phyloP scores from a whole-genome alignment of 768 basidiomycete species.

The Naematelia aurantialba region DNA sequence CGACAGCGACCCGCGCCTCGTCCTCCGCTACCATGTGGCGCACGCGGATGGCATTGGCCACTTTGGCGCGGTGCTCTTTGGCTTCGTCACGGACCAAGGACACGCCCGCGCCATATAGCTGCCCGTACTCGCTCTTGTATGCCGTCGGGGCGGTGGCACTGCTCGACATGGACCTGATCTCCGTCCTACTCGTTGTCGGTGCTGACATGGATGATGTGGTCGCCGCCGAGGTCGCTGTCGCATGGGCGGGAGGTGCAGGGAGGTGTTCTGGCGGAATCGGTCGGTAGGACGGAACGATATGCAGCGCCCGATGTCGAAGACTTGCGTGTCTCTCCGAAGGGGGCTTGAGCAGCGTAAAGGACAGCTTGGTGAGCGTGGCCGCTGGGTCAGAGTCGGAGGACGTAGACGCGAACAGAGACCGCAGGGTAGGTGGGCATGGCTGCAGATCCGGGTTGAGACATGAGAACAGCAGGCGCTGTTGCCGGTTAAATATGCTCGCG shows the following conservation, averaged over 20 bases:
- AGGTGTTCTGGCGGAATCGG: conserved; percentile 6
- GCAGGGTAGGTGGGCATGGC: conserved; percentile 30
- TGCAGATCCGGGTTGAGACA: conserved; percentile 28
- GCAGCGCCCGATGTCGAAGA: conserved; percentile 2
- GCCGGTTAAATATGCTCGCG: conserved; percentile 34
- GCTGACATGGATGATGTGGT: neutral
- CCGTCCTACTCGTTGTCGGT: neutral
- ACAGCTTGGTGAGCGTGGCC: conserved; percentile 12
- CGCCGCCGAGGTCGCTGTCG: neutral
- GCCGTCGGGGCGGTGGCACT: neutral
- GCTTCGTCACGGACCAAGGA: neutral
- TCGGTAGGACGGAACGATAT: neutral
- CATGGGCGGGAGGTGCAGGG: conserved; percentile 4
- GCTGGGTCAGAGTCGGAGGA: conserved; percentile 20
- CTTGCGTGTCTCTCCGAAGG: neutral
- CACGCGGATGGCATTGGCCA: neutral
- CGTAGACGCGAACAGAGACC: conserved; percentile 22
- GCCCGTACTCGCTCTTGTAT: neutral
- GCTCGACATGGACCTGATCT: neutral
- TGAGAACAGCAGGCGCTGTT: conserved; percentile 17
- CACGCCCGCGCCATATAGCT: conserved; percentile 5
- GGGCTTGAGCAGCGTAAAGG: conserved; percentile 16
- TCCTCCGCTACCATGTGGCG: neutral
- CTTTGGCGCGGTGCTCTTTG: conserved; percentile 1
- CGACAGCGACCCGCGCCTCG: neutral